Evolutionary conservation across 2,329 filamentous ascomycete species (phyloP).

Genomic region (Verticillium isaacii): DNA sequence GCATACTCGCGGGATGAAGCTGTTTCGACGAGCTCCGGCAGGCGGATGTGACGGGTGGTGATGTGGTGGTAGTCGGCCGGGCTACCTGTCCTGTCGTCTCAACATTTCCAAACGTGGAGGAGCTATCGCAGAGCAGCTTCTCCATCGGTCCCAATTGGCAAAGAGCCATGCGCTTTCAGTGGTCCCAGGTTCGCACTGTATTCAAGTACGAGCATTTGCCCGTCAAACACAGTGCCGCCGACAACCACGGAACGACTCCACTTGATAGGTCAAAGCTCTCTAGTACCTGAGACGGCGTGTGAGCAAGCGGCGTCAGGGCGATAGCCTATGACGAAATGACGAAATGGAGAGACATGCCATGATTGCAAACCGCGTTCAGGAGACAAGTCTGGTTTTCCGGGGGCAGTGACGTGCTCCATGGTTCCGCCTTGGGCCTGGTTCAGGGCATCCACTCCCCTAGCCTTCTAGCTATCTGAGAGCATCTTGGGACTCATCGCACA

Average conservation of each 20-base stretch:
- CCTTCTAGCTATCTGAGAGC: too few species aligned
- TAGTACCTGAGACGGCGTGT: not conserved
- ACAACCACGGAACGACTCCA: not conserved
- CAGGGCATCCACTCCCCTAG: too few species aligned
- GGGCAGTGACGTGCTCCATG: not conserved
- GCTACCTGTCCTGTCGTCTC: constrained; percentile 3
- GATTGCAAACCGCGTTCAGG: not conserved
- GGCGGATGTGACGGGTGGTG: not conserved
- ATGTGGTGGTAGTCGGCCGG: constrained; percentile 8
- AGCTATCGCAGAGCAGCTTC: constrained; percentile 3
- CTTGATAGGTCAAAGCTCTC: not conserved
- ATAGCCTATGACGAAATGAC: not conserved
- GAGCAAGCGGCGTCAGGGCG: not conserved
- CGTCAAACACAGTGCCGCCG: not conserved
- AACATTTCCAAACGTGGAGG: constrained; percentile 11
- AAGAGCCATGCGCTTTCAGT: not conserved
- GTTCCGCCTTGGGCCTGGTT: not conserved
- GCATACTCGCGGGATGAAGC: constrained; percentile 26
- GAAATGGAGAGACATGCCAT: not conserved
- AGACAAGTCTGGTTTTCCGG: not conserved
- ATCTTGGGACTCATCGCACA: too few species aligned
- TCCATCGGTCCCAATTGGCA: not conserved
- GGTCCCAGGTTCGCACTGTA: not conserved
- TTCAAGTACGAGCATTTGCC: not conserved
- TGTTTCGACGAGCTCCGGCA: not conserved